Conservation (phyloP, 2,329 filamentous ascomycete species). For the Cordyceps cateniannulata region DNA sequence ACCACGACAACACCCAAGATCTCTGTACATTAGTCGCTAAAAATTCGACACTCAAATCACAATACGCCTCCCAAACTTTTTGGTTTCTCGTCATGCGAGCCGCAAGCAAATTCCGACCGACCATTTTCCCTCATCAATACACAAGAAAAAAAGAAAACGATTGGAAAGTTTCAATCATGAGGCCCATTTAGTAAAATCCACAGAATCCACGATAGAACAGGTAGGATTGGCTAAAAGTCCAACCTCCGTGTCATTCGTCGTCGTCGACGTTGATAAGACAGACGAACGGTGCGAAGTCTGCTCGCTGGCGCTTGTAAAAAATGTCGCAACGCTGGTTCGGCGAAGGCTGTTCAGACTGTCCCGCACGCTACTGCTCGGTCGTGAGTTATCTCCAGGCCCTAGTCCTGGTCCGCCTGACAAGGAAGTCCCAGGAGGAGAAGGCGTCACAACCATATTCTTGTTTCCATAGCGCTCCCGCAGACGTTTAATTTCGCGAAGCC, state of each 20-base stretch:
- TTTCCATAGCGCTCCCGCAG: conserved; percentile 63
- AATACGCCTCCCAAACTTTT: conserved; percentile 11
- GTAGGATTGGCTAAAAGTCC: conserved; percentile 15
- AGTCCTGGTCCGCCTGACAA: conserved; percentile 14
- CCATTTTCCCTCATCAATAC: not conserved
- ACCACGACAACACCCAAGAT: not conserved
- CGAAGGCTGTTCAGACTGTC: conserved; percentile 57
- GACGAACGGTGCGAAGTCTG: conserved; percentile 52
- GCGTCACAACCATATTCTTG: conserved; percentile 24
- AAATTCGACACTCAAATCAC: conserved; percentile 7
- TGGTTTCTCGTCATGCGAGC: not conserved
- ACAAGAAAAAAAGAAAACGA: not conserved
- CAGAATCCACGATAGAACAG: conserved; percentile 37
- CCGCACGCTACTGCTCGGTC: conserved; percentile 44
- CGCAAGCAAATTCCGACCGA: not conserved
- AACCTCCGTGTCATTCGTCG: conserved; percentile 49
- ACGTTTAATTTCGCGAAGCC: conserved; percentile 76
- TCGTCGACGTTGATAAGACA: conserved; percentile 45
- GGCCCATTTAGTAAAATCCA: conserved; percentile 47
- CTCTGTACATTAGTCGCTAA: conserved; percentile 6
- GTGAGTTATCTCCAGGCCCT: conserved; percentile 24
- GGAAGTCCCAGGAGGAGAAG: conserved; percentile 24
- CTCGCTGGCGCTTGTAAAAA: conserved; percentile 53
- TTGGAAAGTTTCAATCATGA: conserved; percentile 17
- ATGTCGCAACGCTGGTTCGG: conserved; percentile 59